These are phyloP conservation scores for Bipolaris oryzae DNA, from an alignment of 2,329 filamentous ascomycete species.

Conservation along the genomic window DNA sequence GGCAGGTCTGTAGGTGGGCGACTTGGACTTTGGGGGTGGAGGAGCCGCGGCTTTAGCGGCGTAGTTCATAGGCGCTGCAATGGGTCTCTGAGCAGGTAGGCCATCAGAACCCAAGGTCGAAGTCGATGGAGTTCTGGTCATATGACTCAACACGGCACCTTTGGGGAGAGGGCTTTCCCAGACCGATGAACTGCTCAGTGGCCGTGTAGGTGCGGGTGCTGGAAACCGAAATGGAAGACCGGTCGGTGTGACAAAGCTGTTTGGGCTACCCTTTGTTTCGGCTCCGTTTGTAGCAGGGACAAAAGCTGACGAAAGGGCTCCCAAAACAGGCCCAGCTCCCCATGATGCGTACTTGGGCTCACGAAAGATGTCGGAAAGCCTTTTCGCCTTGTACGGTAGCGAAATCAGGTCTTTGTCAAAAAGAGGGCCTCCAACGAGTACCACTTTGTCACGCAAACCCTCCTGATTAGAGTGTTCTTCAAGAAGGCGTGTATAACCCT, in stretches of 20 bases:
- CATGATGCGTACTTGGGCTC: conserved; percentile 53
- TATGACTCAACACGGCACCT: conserved; percentile 7
- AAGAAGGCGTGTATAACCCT: conserved; percentile 60
- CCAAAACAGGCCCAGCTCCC: conserved; percentile 4
- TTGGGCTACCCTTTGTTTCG: conserved; percentile 8
- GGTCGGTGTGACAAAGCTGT: conserved; percentile 25
- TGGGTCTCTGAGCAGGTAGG: conserved; percentile 12
- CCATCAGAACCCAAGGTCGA: conserved; percentile 39
- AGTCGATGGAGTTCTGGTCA: conserved; percentile 37
- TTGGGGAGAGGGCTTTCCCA: conserved; percentile 29
- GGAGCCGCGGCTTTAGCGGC: conserved; percentile 44
- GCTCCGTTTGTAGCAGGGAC: not conserved
- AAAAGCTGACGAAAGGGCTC: conserved; percentile 1
- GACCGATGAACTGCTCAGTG: conserved; percentile 2
- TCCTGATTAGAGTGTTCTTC: conserved; percentile 56
- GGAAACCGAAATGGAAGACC: conserved; percentile 39
- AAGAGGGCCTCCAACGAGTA: conserved; percentile 62
- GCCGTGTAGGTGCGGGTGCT: conserved; percentile 25
- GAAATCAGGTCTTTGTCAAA: conserved; percentile 60
- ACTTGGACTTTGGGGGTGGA: conserved; percentile 35
- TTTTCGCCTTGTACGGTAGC: conserved; percentile 58
- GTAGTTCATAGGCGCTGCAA: conserved; percentile 30
- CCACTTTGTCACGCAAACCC: conserved; percentile 56
- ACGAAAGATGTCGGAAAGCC: conserved; percentile 61
- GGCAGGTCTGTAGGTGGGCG: conserved; percentile 30